Base-by-base conservation (phyloP, 2,329 filamentous ascomycete species). In the Daldinia sp. region DNA sequence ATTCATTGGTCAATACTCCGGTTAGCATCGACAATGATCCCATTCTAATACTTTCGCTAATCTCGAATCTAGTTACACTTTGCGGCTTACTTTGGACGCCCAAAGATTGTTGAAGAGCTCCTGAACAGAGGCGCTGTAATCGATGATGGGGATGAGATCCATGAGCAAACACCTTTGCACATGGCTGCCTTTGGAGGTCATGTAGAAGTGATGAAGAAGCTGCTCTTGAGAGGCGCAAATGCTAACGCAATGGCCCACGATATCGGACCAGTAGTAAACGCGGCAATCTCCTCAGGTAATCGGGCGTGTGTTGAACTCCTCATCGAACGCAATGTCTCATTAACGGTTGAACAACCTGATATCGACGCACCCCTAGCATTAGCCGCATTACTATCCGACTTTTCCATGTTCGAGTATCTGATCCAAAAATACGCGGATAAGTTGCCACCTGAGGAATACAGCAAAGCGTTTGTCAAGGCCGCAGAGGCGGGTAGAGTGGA, bases 241-340 rank as follows among this genome's bases (percentile, higher is more conserved):
- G 73, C 79, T 0, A 81, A 82, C 48, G 79, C 80, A 1, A 68
- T 63, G 51, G 73, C 70, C 6, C 56, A 67, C 1, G 72, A 72
- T 23, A 74, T 73, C 59, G 74, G 80, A 0, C 78, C 77, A 0
- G 81, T 82, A 0, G 77, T 83, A 15, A 82, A 81, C 42, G 78
- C 80, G 0, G 81, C 81, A 1, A 83, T 83, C 9, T 76, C 74
- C 9, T 83, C 81, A 1, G 81, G 81, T 3, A 82, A 82, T 15
- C 74, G 76, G 6, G 80, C 78, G 1, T 80, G 81, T 0, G 81
- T 83, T 1, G 78, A 79, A 62, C 71, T 83, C 23, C 74, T 83
- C 1, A 81, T 83, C 1, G 76, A 80, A 23, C 73, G 78, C 6
- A 76, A 79, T 15, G 81, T 81, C 4, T 78, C 79, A 4, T 72